These are phyloP conservation scores for Arthrobotrys entomopaga DNA, from an alignment of 2,329 filamentous ascomycete genomes.

Conservation along the genomic window DNA sequence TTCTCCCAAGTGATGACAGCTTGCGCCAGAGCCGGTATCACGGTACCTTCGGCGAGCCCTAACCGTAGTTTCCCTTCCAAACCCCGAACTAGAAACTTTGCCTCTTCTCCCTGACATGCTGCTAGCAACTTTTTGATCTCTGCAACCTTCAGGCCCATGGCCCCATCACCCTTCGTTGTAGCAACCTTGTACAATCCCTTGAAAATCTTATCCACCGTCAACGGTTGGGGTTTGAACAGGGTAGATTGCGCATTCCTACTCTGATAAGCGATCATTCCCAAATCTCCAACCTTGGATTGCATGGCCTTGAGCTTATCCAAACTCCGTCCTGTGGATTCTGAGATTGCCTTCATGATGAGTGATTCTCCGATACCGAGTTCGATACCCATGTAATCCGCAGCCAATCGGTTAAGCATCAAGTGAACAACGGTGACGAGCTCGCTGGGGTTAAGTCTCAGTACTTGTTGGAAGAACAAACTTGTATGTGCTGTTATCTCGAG, in stretches of 20 bases:
- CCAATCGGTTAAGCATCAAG: constrained; percentile 97
- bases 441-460: constrained; percentile 86
- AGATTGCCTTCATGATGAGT: constrained; percentile 97
- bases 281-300: constrained; percentile 94
- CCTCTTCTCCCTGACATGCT: constrained; percentile 89
- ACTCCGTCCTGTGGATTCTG: constrained; percentile 89
- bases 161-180: constrained; percentile 83
- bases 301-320: constrained; percentile 91
- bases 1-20: constrained; percentile 87
- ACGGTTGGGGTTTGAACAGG: constrained; percentile 95
- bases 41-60: constrained; percentile 89
- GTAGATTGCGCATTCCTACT: constrained; percentile 94
- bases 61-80: constrained; percentile 93
- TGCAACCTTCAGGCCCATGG: constrained; percentile 89
- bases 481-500: constrained; percentile 89
- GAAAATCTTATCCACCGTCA: constrained; percentile 87
- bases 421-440: constrained; percentile 89
- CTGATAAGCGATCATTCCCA: constrained; percentile 93
- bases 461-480: constrained; percentile 88
- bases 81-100: constrained; percentile 92
- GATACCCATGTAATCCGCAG: constrained; percentile 94
- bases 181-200: constrained; percentile 89
- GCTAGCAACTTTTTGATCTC: constrained; percentile 97
- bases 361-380: constrained; percentile 99
- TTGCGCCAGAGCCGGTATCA: constrained; percentile 88